phyloP scores from a whole-genome alignment of 805 yeast genomes.

The Trichomonascus vanleenenianus region DNA sequence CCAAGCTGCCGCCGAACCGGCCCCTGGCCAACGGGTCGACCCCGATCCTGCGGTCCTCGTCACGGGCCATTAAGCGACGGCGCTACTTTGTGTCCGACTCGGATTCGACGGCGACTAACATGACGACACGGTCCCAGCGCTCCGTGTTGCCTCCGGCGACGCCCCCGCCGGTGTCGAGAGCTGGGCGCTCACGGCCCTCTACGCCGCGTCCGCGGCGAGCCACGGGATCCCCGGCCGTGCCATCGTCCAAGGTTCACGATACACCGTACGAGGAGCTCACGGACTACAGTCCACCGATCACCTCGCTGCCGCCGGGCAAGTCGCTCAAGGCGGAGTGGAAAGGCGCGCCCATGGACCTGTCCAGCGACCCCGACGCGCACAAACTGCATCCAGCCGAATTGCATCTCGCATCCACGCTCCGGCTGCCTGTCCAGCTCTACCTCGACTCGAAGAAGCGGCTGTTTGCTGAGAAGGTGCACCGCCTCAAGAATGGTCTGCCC shows the following conservation, averaged over 20 bases:
- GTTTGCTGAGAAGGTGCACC: conserved; percentile 80
- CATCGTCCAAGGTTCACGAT: conserved; percentile 33
- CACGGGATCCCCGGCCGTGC: conserved; percentile 33
- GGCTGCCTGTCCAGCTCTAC: conserved; percentile 82
- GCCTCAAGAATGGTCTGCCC: conserved; percentile 60
- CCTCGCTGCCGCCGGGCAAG: conserved; percentile 58
- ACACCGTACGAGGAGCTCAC: conserved; percentile 40
- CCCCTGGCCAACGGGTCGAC: not conserved
- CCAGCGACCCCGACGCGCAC: conserved; percentile 61
- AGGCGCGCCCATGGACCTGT: conserved; percentile 92
- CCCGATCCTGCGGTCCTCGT: no score
- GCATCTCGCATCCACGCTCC: conserved; percentile 73
- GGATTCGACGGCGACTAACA: not conserved
- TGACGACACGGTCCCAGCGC: conserved; percentile 1
- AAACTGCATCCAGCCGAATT: conserved; percentile 90
- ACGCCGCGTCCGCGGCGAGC: conserved; percentile 33
- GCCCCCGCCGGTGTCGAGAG: not conserved
- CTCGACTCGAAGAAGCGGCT: conserved; percentile 71
- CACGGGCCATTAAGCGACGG: conserved; percentile 1
- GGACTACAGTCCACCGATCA: conserved; percentile 70
- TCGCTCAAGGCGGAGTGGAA: conserved; percentile 92
- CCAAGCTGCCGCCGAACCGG: not conserved
- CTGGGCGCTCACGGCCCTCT: conserved; percentile 8
- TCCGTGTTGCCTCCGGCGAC: not conserved
- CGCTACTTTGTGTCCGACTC: conserved; percentile 1